Evolutionary conservation across 108 stramenopile genomes (phyloP).

Genomic region (Aurantiochytrium sp.): DNA sequence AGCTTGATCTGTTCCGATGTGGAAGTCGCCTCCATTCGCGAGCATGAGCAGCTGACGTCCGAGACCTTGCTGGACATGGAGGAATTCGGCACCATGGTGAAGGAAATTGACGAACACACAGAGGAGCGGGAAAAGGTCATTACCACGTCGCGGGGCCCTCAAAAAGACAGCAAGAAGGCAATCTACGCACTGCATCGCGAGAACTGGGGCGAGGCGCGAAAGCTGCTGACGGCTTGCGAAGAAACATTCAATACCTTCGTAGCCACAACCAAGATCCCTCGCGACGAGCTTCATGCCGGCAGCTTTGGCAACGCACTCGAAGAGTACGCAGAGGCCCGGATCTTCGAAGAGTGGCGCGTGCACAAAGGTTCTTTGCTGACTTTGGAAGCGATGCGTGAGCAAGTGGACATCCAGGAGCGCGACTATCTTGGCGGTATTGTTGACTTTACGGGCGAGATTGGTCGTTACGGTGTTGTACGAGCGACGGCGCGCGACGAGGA

Average conservation of each 20-base stretch:
- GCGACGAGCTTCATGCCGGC: slow-evolving; percentile 48
- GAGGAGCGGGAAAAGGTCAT: slow-evolving; percentile 71
- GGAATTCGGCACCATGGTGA: not conserved
- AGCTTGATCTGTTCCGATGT: slow-evolving; percentile 29
- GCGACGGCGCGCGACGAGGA: slow-evolving; percentile 74
- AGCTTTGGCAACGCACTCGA: slow-evolving; percentile 69
- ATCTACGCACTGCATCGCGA: slow-evolving; percentile 81
- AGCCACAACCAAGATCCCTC: slow-evolving; percentile 66
- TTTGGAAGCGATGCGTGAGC: slow-evolving; percentile 26
- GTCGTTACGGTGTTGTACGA: slow-evolving; percentile 72
- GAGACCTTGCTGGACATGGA: not conserved
- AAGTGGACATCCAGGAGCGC: slow-evolving; percentile 43
- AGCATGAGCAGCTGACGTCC: not conserved
- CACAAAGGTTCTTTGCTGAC: slow-evolving; percentile 50
- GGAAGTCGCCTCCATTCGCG: not conserved
- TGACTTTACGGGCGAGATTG: slow-evolving; percentile 89
- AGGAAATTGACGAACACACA: slow-evolving; percentile 44
- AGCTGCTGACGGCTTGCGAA: slow-evolving; percentile 39
- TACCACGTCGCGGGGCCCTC: slow-evolving; percentile 74
- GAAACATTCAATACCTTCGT: slow-evolving; percentile 36
- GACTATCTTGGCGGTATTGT: slow-evolving; percentile 87
- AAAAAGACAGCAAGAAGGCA: slow-evolving; percentile 81
- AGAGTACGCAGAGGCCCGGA: slow-evolving; percentile 82
- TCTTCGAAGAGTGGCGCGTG: slow-evolving; percentile 74
- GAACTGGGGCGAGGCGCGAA: slow-evolving; percentile 44